Conservation (phyloP, 1,139 yeast genomes). For the Suhomyces panamericanus region DNA sequence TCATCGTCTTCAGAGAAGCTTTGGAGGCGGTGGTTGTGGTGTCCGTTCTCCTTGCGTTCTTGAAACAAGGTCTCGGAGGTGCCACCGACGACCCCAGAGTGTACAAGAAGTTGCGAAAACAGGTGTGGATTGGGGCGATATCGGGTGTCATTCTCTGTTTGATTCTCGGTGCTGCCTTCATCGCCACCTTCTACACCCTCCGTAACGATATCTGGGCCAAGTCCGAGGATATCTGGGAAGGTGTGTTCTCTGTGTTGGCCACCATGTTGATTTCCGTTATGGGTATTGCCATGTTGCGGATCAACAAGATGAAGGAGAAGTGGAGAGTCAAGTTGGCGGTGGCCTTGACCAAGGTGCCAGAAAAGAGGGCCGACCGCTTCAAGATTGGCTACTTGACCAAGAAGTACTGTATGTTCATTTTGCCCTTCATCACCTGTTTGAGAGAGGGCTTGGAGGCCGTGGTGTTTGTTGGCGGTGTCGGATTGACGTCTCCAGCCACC, state of each 20-base stretch:
- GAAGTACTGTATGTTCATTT: constrained; percentile 40
- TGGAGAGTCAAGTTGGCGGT: constrained; percentile 52
- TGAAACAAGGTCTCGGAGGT: constrained; percentile 77
- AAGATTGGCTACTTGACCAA: constrained; percentile 27
- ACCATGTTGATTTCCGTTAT: constrained; percentile 28
- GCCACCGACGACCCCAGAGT: constrained; percentile 47
- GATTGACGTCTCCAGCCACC: constrained; percentile 41
- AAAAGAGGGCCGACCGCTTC: constrained; percentile 17
- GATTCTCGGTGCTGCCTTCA: constrained; percentile 26
- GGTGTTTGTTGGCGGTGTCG: constrained; percentile 50
- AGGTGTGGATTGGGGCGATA: constrained; percentile 30
- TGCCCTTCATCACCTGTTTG: constrained; percentile 46
- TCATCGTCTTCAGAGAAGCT: constrained; percentile 86
- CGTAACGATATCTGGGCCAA: constrained; percentile 24
- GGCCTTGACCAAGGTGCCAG: constrained; percentile 27
- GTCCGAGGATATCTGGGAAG: constrained; percentile 32
- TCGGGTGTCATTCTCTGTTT: constrained; percentile 25
- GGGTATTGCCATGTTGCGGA: constrained; percentile 32
- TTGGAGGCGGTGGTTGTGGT: constrained; percentile 88
- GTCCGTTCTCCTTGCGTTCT: constrained; percentile 84
- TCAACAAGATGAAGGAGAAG: constrained; percentile 45
- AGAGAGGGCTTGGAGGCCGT: constrained; percentile 53
- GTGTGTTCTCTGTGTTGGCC: constrained; percentile 27
- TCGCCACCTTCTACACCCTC: constrained; percentile 25
- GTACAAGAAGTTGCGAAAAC: constrained; percentile 55